Evolutionary conservation across 2,329 filamentous ascomycete species (phyloP), one percentile per base, ranked within the genome.

Genomic region (Aciculosporium take): DNA sequence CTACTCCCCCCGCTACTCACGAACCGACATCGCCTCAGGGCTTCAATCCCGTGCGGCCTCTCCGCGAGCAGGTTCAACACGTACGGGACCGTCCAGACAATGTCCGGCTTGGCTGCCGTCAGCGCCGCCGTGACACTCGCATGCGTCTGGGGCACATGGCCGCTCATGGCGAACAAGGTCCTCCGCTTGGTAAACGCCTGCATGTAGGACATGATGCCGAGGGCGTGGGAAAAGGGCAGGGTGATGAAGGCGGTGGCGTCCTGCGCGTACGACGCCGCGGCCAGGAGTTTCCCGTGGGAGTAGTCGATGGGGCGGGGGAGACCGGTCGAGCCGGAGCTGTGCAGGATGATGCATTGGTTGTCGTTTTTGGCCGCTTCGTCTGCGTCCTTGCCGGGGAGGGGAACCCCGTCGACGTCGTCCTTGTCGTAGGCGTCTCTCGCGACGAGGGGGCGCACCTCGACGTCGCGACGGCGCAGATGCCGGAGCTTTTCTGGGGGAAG

Each of bases 261-360:
- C 50, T 58, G 60, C 43, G 48, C 53, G 20, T 45, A 46, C 30
- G 60, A 51, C 43, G 67, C 72, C 46, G 72, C 74, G 30, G 60
- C 59, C 12, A 77, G 52, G 24, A 64, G 66, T 6, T 67, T 61
- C 20, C 56, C 55, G 37, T 80, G 72, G 1, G 66, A 71, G 45
- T 75, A 68, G 48, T 67, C 72, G 41, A 80, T 76, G 2, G 75
- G 74, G 46, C 79, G 79, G 0, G 76, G 76, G 5, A 78, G 61
- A 0, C 75, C 74, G 5, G 76, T 78, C 0, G 70, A 75, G n/a
- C 76, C 74, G 53, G 37, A 36, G 34, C 34, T 36, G 34, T 34
- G 39, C 6, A 34, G 39, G n/a, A 36, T 27, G 23, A 36, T 35
- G 39, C 39, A 41, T 8, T n/a, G 31, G 25, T 15, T 15, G 33